These are phyloP conservation scores for Epicoccum sorghinum DNA, from an alignment of 2,329 filamentous ascomycete genomes.

Conservation along the genomic window DNA sequence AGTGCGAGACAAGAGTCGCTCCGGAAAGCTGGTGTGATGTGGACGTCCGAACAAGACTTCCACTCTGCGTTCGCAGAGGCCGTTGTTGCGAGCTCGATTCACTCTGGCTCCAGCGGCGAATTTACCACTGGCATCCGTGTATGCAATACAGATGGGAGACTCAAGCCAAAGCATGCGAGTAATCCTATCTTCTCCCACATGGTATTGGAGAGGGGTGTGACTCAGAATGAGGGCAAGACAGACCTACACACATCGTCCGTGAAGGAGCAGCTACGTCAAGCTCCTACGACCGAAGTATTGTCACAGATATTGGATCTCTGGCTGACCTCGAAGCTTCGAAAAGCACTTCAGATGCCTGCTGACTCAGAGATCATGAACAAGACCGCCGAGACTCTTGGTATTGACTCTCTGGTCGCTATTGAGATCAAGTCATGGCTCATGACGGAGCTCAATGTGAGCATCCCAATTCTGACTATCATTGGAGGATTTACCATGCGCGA, in stretches of 20 bases:
- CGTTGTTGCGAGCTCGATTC: neutral
- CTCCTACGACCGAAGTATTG: neutral
- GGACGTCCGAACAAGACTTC: constrained; percentile 23
- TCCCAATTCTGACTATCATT: constrained; percentile 33
- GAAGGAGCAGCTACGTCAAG: neutral
- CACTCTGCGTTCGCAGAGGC: constrained; percentile 23
- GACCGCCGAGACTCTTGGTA: constrained; percentile 18
- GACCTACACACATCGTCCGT: neutral
- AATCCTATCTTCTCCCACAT: constrained; percentile 9
- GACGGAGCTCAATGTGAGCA: constrained; percentile 36
- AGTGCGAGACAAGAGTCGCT: constrained; percentile 30
- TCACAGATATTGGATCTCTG: neutral
- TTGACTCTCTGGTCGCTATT: constrained; percentile 45
- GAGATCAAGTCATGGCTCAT: constrained; percentile 51
- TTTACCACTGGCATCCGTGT: constrained; percentile 5
- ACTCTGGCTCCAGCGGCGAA: neutral
- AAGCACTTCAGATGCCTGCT: constrained; percentile 4
- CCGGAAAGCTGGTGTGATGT: constrained; percentile 5
- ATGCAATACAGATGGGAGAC: neutral
- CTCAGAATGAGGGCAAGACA: too few relatives aligned
- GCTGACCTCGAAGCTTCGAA: neutral
- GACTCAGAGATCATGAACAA: neutral
- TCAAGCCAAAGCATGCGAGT: neutral
- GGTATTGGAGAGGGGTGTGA: neutral
- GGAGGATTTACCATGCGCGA: constrained; percentile 18